Evolutionary conservation across 2,329 filamentous ascomycete genomes (phyloP), one percentile per base, ranked within the genome.

Genomic region (Massarina eburnea): DNA sequence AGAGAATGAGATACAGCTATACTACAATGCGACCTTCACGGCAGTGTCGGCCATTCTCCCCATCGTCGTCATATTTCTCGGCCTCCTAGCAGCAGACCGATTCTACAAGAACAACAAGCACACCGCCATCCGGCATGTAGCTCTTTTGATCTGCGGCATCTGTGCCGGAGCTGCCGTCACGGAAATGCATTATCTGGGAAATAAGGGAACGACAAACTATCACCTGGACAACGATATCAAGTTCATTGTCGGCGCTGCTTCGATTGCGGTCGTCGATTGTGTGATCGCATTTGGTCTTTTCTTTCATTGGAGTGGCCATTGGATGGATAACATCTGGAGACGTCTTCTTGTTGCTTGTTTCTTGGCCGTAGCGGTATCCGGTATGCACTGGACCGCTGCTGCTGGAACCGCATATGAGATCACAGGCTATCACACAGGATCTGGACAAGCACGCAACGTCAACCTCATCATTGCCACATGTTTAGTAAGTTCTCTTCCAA

Each of bases 141-240:
- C 70, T 3, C 62, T 76, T 5, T 62, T 78, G 7, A 61, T 81
- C 4, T 85, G 86, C 8, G 89, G 89, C 6, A 62, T 82, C 1
- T 76, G 91, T 34, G 86, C 86, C 1, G 90, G 90, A 12, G 76
- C 83, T 4, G 85, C 88, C 18, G 85, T 94, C 39, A 89, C 86
- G 48, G 87, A 86, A 24, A 94, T 95, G 89, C 88, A 95, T 67
- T 95, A 94, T 60, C 75, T 92, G 15, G 89, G 89, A n/a, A 91
- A 95, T 63, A 81, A 86, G 24, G 89, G 89, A 26, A 90, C 92
- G 50, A 77, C 78, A 21, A 92, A 95, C 65, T 95, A 94, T 62
- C 70, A 65, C 3, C 85, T 88, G 57, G 71, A 75, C 9, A 91
- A 91, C 56, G 68, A 71, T 3, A 62, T 73, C 12, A 72, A 71